Percentiles rank a stretch among this genome's conserved stretches.
Conservation (phyloP, 371 early-diverging fungal species). For the Saksenaea oblongispora region DNA sequence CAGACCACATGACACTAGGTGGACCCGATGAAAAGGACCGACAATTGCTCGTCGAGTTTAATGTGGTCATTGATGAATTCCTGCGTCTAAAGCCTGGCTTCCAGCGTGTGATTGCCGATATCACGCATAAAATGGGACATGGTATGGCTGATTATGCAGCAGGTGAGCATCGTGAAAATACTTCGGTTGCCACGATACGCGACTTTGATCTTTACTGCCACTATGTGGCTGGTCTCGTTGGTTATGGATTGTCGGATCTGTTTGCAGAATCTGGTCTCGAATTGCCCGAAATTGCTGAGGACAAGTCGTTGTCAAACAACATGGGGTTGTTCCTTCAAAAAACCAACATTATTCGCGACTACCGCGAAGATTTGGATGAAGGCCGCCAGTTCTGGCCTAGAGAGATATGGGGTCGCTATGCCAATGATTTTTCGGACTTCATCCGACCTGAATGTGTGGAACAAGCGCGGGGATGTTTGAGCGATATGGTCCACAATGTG, state of each 20-base stretch:
- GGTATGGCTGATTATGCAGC: slow-evolving; percentile 93
- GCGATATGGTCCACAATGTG: slow-evolving; percentile 86
- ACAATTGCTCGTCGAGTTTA: slow-evolving; percentile 82
- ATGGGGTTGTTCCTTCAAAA: slow-evolving; percentile 98
- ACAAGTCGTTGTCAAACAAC: slow-evolving; percentile 65
- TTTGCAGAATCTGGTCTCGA: slow-evolving; percentile 91
- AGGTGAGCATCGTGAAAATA: slow-evolving; percentile 61
- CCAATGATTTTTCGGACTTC: slow-evolving; percentile 58
- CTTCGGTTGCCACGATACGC: slow-evolving; percentile 70
- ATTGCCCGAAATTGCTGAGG: slow-evolving; percentile 43
- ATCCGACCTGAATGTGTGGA: slow-evolving; percentile 62
- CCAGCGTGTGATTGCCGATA: slow-evolving; percentile 88
- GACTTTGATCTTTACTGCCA: slow-evolving; percentile 97
- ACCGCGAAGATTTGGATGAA: slow-evolving; percentile 84
- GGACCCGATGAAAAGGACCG: slow-evolving; percentile 95
- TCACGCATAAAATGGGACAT: slow-evolving; percentile 87
- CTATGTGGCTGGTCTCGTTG: slow-evolving; percentile 97
- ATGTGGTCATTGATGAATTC: slow-evolving; percentile 89
- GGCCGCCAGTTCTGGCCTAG: slow-evolving; percentile 94
- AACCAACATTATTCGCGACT: slow-evolving; percentile 95
- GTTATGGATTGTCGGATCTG: slow-evolving; percentile 88
- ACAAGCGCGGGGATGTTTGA: slow-evolving; percentile 73
- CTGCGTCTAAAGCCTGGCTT: slow-evolving; percentile 74
- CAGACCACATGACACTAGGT: slow-evolving; percentile 35
- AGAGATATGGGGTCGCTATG: slow-evolving; percentile 84